phyloP scores from a whole-genome alignment of 495 filamentous ascomycete genomes.

The Aspergillus indologenus region DNA sequence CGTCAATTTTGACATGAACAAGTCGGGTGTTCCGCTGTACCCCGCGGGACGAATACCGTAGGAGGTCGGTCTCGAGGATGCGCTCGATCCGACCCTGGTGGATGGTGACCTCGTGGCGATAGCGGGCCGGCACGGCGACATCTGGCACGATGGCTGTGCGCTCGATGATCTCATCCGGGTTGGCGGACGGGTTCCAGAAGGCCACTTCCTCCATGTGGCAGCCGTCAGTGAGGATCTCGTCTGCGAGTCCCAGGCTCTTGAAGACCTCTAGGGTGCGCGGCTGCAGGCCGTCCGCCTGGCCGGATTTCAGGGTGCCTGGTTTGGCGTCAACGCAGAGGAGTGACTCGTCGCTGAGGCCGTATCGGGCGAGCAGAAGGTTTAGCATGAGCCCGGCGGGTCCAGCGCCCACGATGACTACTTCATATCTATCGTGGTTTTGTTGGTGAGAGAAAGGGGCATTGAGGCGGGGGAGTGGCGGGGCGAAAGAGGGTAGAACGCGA shows the following conservation, averaged over 20 bases:
- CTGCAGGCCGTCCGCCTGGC: constrained; percentile 64
- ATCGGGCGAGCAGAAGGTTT: constrained; percentile 45
- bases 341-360: constrained; percentile 41
- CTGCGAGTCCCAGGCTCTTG: constrained; percentile 35
- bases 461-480: constrained; percentile 40
- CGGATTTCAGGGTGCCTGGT: constrained; percentile 40
- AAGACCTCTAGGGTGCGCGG: constrained; percentile 65
- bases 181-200: constrained; percentile 47
- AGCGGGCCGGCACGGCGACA: constrained; percentile 46
- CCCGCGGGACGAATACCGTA: constrained; percentile 47
- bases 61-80: constrained; percentile 55
- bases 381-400: constrained; percentile 51
- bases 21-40: constrained; percentile 52
- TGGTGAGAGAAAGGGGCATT: constrained; percentile 17
- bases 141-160: constrained; percentile 47
- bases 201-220: constrained; percentile 44
- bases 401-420: constrained; percentile 45
- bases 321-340: constrained; percentile 50
- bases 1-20: constrained; percentile 52
- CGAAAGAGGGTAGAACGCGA: constrained; percentile 41
- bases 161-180: constrained; percentile 50
- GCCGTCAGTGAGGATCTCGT: constrained; percentile 38
- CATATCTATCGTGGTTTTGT: constrained; percentile 30
- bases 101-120: constrained; percentile 54
- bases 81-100: constrained; percentile 63